These are phyloP conservation scores for Colletotrichum incanum DNA, from an alignment of 2,329 filamentous ascomycete species.

Conservation along the genomic window DNA sequence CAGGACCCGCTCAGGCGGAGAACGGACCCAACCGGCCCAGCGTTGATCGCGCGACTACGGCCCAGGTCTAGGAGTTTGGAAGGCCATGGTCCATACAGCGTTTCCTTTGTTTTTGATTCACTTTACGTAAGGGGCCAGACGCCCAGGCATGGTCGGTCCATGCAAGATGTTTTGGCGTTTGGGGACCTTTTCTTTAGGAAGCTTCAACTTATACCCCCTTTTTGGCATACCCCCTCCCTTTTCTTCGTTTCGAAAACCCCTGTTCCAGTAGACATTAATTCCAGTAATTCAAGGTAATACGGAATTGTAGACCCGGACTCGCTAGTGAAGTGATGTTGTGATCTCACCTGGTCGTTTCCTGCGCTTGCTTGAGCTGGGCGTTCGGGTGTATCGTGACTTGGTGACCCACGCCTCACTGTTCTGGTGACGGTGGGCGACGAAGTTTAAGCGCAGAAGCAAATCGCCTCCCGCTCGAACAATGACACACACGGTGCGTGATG, in stretches of 20 bases:
- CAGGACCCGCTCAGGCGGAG: conserved; percentile 1
- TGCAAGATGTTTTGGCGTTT: conserved; percentile 23
- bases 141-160: conserved; percentile 1
- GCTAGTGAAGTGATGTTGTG: background rate
- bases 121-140: background rate
- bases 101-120: conserved; percentile 13
- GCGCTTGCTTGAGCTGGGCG: too few relatives aligned
- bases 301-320: background rate
- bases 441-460: too few relatives aligned
- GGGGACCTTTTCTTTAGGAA: conserved; percentile 1
- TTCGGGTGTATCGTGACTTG: too few relatives aligned
- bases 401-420: too few relatives aligned
- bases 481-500: too few relatives aligned
- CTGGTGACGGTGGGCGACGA: too few relatives aligned
- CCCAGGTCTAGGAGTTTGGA: conserved; percentile 22
- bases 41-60: conserved; percentile 23
- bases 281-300: background rate
- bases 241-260: background rate
- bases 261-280: background rate
- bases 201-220: conserved; percentile 32
- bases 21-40: conserved; percentile 12
- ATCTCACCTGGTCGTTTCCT: too few relatives aligned
- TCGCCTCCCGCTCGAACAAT: too few relatives aligned
- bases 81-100: background rate
- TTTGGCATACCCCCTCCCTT: background rate